Evolutionary conservation across 1,139 yeast genomes (phyloP), one percentile per base, ranked within the genome.

Genomic region (Ogataea hybrid): DNA sequence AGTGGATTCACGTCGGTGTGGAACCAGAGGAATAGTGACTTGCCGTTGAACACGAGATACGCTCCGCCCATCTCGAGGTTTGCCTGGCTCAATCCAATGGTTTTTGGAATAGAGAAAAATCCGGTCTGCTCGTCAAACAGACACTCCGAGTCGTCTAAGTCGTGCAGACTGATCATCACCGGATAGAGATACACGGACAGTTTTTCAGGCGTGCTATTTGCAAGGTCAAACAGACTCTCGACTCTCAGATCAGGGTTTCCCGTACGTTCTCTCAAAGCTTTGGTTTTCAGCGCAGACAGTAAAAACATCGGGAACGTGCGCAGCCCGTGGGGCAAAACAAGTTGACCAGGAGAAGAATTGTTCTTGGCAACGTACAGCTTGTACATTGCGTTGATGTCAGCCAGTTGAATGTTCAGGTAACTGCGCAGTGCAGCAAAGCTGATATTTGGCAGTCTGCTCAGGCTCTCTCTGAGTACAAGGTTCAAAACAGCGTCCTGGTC

Each of bases 301-400:
- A 86, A 61, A 54, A 76, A 81, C 53, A 83, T 71, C 5, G 95
- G 82, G 41, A 92, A 68, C 35, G 88, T 80, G 46, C 81, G 79
- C 52, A 94, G 68, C 6, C 94, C 79, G 38, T 84, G 86, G 0
- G 98, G 98, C 65, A 92, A 72, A 8, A 90, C 73, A 45, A 92
- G 68, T 56, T 86, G 90, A 15, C 81, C 77, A 11, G 81, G 72
- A 22, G 79, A 66, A 0, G 77, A 59, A 32, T 73, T 65, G 22
- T 70, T 67, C 43, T 70, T 70, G 1, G 76, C 75, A 29, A 75
- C 72, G 59, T 78, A 63, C 2, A 77, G 75, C 46, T 95, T 71
- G 62, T 89, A 92, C 48, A 83, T 84, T 0, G 95, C 79, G 51
- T 86, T 81, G 0, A 90, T 75, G 28, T 84, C 88, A 12, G 81